Conservation (phyloP, 768 basidiomycete genomes). For the Serendipita vermifera region DNA sequence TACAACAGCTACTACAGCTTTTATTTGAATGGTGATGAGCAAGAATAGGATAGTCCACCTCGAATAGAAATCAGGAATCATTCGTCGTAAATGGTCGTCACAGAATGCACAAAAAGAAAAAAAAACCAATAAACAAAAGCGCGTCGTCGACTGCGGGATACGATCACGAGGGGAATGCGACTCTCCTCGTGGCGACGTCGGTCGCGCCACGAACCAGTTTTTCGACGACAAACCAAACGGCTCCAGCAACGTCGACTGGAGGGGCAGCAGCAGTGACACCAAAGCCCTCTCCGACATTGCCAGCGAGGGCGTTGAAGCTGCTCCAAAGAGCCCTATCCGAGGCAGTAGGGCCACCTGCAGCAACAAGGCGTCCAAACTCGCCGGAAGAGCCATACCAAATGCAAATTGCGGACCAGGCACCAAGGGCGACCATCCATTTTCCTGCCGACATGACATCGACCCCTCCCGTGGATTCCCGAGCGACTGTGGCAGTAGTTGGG, state of each 20-base stretch:
- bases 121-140: neutral
- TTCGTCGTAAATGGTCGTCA: too few relatives aligned
- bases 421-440: constrained; percentile 5
- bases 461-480: constrained; percentile 34
- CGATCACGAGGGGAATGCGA: neutral
- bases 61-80: neutral
- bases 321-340: constrained; percentile 71
- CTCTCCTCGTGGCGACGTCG: neutral
- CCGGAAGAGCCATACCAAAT: constrained; percentile 32
- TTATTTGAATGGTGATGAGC: neutral
- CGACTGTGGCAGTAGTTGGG: constrained; percentile 23
- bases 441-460: neutral
- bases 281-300: constrained; percentile 59
- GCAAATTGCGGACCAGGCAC: constrained; percentile 27
- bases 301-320: constrained; percentile 56
- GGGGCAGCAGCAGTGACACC: constrained; percentile 40
- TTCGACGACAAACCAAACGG: constrained; percentile 7
- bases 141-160: too few relatives aligned
- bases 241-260: neutral
- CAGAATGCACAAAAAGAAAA: too few relatives aligned
- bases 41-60: neutral
- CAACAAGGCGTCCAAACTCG: constrained; percentile 41
- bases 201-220: constrained; percentile 5
- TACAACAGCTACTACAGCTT: neutral
- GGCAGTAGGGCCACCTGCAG: constrained; percentile 55